Evolutionary conservation across 1,139 yeast species (phyloP), one percentile per base, ranked within the genome.

Genomic region (Magnusiomyces paraingens): DNA sequence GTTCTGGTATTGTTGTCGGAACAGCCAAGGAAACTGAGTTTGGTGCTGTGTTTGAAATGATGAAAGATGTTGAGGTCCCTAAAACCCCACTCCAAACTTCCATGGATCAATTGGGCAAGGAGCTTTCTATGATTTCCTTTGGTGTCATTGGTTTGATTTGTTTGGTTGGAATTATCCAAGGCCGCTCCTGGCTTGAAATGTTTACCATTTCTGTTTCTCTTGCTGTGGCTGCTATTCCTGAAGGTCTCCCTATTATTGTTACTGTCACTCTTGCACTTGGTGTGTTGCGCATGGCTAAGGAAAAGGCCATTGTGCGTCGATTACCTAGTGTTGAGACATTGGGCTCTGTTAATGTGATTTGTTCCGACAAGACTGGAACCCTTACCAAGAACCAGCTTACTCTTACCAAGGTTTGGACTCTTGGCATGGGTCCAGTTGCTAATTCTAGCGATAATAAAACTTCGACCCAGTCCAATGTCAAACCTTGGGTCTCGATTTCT

Each of bases 141-240:
- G 80, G 76, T 36, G 84, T 91, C 15, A 93, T 93, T 70, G 96
- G 95, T 47, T 68, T 86, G 26, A 93, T 93, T 65, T 90, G 96
- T 64, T 65, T 91, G 35, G 77, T 91, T 62, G 99, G 98, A 55
- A 77, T 93, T 21, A 55, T 87, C 51, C 96, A 91, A 73, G 98
- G 98, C 51, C 84, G 95, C 59, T 79, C 87, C 10, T 89, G 96
- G 96, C 76, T 93, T 57, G 98, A 91, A 59, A 93, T 93, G 96
- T 91, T 93, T 71, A 96, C 93, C 67, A 90, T 93, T 57, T 88
- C 96, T 1, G 98, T 93, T 11, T 89, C 96, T 2, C 76, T 93
- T 59, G 98, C 98, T 0, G 98, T 93, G 14, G 99, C 99, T 50
- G 98, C 98, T 1, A 91, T 93, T 61, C 99, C 99, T 2, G 99